phyloP scores from a whole-genome alignment of 345 rosid species.

The Sonneratia alba region DNA sequence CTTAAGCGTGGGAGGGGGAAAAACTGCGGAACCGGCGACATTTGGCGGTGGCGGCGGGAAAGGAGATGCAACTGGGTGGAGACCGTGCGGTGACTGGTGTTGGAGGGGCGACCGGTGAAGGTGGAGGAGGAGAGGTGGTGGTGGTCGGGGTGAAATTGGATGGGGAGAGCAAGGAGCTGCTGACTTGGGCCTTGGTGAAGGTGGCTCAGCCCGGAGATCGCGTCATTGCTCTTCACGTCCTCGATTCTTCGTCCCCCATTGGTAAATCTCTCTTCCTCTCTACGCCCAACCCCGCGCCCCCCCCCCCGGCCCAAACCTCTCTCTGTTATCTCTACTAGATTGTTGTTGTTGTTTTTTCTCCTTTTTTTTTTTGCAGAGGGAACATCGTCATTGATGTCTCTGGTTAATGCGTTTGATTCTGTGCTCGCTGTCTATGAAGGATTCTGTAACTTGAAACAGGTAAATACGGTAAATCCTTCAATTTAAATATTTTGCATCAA shows the following conservation, averaged over 20 bases:
- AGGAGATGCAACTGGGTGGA: no score
- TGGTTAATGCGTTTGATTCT: constrained; percentile 71
- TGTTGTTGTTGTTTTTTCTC: no score
- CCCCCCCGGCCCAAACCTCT: not conserved
- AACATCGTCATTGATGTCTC: constrained; percentile 55
- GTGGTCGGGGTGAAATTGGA: constrained; percentile 78
- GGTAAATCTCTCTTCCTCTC: not conserved
- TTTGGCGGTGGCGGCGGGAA: no score
- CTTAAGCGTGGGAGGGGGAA: no score
- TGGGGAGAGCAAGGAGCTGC: constrained; percentile 56
- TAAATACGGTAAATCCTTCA: not conserved
- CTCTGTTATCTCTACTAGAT: not conserved
- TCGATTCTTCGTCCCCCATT: constrained; percentile 19
- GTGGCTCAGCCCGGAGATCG: constrained; percentile 71
- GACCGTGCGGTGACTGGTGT: constrained; percentile 9
- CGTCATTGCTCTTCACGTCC: constrained; percentile 79
- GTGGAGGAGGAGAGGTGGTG: constrained; percentile 27
- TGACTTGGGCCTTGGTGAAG: constrained; percentile 89
- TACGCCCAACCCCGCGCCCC: not conserved
- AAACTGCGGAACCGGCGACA: no score
- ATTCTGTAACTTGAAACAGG: constrained; percentile 97
- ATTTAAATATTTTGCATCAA: not conserved
- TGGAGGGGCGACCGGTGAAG: constrained; percentile 6
- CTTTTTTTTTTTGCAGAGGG: constrained; percentile 29
- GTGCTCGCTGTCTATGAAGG: constrained; percentile 79